phyloP scores from a whole-genome alignment of 2,329 filamentous ascomycete genomes.

The Knoxdaviesia proteae region DNA sequence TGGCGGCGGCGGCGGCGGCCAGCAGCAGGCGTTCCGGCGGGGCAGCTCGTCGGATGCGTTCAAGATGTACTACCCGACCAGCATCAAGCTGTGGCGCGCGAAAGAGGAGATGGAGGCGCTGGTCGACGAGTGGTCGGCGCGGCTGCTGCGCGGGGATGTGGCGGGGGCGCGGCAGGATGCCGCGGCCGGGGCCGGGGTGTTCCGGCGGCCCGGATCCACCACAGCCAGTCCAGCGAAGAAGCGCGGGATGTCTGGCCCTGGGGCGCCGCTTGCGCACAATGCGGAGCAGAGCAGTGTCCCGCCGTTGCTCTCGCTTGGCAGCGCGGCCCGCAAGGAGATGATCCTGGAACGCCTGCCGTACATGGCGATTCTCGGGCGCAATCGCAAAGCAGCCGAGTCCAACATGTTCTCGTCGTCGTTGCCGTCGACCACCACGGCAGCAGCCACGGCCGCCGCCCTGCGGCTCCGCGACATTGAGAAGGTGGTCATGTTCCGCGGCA shows the following conservation, averaged over 20 bases:
- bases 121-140: conserved; percentile 47
- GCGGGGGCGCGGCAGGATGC: conserved; percentile 15
- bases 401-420: neutral
- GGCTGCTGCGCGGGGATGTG: conserved; percentile 34
- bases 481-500: conserved; percentile 45
- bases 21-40: conserved; percentile 3
- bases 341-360: conserved; percentile 77
- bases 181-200: conserved; percentile 25
- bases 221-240: conserved; percentile 7
- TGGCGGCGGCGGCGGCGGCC: neutral
- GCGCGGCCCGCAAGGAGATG: conserved; percentile 49
- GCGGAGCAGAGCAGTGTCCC: neutral
- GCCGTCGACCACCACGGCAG: neutral
- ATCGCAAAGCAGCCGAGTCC: conserved; percentile 12
- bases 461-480: conserved; percentile 41
- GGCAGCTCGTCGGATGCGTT: conserved; percentile 32
- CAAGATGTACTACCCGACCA: conserved; percentile 85
- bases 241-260: conserved; percentile 3
- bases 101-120: conserved; percentile 64
- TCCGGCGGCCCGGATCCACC: conserved; percentile 20
- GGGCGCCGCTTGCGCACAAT: neutral
- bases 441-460: conserved; percentile 5
- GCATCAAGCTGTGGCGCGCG: conserved; percentile 62
- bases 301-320: conserved; percentile 34
- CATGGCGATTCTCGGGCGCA: conserved; percentile 43